Conservation (phyloP, 1,284 basidiomycete species). For the Ceratobasidium papillatum region DNA sequence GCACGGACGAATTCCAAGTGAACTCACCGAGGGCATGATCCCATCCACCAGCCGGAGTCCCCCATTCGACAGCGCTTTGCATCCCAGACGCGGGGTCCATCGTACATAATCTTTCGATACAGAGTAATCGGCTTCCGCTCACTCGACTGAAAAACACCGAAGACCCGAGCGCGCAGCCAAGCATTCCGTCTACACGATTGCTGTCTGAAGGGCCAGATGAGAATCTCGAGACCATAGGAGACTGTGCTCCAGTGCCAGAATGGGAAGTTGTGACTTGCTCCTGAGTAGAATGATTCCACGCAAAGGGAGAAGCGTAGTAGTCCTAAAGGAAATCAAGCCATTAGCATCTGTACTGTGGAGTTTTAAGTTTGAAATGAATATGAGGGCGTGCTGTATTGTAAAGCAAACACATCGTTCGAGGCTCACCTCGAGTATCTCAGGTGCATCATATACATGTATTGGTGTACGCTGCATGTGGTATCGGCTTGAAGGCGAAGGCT, state of each 20-base stretch:
- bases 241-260: neutral
- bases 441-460: slow-evolving; percentile 37
- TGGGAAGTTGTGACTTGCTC: neutral
- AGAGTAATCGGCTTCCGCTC: slow-evolving; percentile 22
- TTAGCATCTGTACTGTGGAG: neutral
- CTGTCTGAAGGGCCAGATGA: neutral
- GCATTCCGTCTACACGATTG: slow-evolving; percentile 4
- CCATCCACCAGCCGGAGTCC: slow-evolving; percentile 23
- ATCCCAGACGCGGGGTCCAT: neutral
- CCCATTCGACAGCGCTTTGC: slow-evolving; percentile 36
- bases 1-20: neutral
- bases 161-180: slow-evolving; percentile 28
- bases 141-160: slow-evolving; percentile 38
- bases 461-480: slow-evolving; percentile 34
- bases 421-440: slow-evolving; percentile 36
- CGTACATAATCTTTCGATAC: slow-evolving; percentile 24
- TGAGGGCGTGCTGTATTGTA: neutral
- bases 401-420: slow-evolving; percentile 3
- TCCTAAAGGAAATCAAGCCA: slow-evolving; percentile 3
- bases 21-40: slow-evolving; percentile 26
- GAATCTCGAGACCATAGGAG: neutral
- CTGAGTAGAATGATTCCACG: slow-evolving; percentile 23
- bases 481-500: slow-evolving; percentile 32
- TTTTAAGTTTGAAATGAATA: neutral
- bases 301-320: slow-evolving; percentile 35